Conservation (phyloP, 805 yeast genomes). For the Lachancea lanzarotensis region DNA sequence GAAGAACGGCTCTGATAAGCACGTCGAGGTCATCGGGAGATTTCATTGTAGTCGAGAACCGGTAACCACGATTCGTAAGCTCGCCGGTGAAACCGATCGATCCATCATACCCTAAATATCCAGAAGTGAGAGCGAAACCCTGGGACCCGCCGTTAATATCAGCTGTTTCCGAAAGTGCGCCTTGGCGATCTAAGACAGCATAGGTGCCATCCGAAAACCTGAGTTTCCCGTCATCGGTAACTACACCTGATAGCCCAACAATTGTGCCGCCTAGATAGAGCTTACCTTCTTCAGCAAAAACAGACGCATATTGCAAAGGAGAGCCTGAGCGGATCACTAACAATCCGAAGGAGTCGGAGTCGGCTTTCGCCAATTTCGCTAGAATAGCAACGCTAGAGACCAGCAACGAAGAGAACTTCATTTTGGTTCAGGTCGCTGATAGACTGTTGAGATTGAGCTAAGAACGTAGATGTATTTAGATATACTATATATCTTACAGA, state of each 20-base stretch:
- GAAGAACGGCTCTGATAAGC: slow-evolving; percentile 14
- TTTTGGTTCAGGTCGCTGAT: slow-evolving; percentile 4
- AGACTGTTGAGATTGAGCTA: background rate
- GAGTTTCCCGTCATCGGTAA: slow-evolving; percentile 32
- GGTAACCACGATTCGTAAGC: slow-evolving; percentile 26
- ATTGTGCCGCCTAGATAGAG: slow-evolving; percentile 16
- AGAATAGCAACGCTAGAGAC: slow-evolving; percentile 22
- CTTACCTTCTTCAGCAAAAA: slow-evolving; percentile 17
- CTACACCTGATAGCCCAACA: slow-evolving; percentile 14
- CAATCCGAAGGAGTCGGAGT: slow-evolving; percentile 34
- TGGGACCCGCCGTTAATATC: slow-evolving; percentile 22
- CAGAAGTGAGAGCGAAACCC: slow-evolving; percentile 37
- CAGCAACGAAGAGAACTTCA: slow-evolving; percentile 21
- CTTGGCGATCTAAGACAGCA: slow-evolving; percentile 25
- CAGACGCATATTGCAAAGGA: slow-evolving; percentile 28
- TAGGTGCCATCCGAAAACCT: slow-evolving; percentile 27
- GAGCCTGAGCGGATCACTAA: slow-evolving; percentile 35
- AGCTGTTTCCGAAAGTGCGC: slow-evolving; percentile 10
- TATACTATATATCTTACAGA: background rate
- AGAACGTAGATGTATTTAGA: background rate
- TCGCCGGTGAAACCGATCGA: slow-evolving; percentile 36
- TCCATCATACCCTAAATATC: slow-evolving; percentile 34
- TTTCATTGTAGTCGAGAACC: slow-evolving; percentile 21
- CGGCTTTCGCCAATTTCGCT: slow-evolving; percentile 27
- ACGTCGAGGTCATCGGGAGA: slow-evolving; percentile 21